phyloP scores from a whole-genome alignment of 371 early-diverging fungal genomes.

The Actinomortierella wolfii region DNA sequence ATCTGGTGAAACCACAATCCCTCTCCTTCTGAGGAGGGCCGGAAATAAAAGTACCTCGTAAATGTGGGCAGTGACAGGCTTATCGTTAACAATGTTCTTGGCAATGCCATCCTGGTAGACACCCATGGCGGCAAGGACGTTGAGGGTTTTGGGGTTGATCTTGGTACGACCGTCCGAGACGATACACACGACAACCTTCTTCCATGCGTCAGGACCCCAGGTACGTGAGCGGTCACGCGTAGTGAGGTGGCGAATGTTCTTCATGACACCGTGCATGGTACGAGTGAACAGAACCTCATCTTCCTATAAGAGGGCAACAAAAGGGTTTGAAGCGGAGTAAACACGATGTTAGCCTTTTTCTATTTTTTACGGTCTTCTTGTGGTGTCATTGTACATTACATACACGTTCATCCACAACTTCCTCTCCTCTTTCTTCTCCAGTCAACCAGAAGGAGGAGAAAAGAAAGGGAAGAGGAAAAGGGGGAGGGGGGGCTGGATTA shows the following conservation, averaged over 20 bases:
- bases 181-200: constrained; percentile 76
- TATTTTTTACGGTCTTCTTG: no score
- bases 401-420: no score
- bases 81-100: constrained; percentile 68
- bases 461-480: neutral
- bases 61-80: constrained; percentile 75
- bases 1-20: no score
- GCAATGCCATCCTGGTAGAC: constrained; percentile 82
- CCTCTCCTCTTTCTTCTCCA: no score
- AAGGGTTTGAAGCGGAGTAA: neutral
- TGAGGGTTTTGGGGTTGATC: constrained; percentile 69
- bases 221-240: constrained; percentile 56
- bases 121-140: constrained; percentile 79
- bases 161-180: constrained; percentile 67
- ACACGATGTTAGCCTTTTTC: no score
- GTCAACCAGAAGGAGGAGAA: neutral
- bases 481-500: neutral
- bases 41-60: constrained; percentile 66
- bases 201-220: constrained; percentile 75
- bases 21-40: no score
- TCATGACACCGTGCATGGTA: constrained; percentile 74
- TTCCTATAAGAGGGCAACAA: constrained; percentile 48
- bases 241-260: constrained; percentile 75
- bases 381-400: no score
- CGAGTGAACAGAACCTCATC: constrained; percentile 72